These are phyloP conservation scores for Mycogone perniciosa DNA, from an alignment of 2,329 filamentous ascomycete genomes.

Conservation along the genomic window DNA sequence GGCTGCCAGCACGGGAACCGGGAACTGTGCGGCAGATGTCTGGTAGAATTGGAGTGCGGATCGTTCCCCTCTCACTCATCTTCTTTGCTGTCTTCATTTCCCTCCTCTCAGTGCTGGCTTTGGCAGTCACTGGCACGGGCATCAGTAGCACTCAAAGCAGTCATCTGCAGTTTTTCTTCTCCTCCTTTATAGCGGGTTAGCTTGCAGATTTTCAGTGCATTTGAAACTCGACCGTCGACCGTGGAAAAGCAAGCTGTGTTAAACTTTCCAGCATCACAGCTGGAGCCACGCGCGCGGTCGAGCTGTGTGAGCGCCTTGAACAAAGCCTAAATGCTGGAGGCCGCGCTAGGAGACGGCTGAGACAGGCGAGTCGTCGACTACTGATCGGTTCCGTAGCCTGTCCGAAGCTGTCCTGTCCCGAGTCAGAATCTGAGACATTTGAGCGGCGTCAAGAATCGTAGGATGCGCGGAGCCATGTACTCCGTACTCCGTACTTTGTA, in stretches of 20 bases:
- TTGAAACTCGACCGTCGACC: background rate
- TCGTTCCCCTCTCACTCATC: background rate
- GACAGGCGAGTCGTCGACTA: background rate
- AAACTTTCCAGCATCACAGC: background rate
- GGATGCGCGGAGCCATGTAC: no score
- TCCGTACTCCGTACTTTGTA: no score
- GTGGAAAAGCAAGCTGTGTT: background rate
- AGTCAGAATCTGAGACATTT: background rate
- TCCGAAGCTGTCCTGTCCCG: background rate
- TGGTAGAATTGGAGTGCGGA: background rate
- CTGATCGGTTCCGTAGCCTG: background rate
- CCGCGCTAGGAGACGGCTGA: no score
- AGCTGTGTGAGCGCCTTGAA: no score
- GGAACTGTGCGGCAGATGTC: slow-evolving; percentile 12
- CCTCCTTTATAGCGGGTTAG: background rate
- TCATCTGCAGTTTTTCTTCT: no score
- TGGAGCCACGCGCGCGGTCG: background rate
- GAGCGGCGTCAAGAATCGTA: no score
- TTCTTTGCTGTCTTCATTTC: no score
- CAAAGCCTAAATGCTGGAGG: no score
- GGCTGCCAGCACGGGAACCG: background rate
- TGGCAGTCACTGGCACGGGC: background rate
- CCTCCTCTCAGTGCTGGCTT: background rate
- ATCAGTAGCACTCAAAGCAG: background rate
- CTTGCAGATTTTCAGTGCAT: background rate